phyloP scores from a whole-genome alignment of 495 filamentous ascomycete genomes.

The Apiosordaria backusii region DNA sequence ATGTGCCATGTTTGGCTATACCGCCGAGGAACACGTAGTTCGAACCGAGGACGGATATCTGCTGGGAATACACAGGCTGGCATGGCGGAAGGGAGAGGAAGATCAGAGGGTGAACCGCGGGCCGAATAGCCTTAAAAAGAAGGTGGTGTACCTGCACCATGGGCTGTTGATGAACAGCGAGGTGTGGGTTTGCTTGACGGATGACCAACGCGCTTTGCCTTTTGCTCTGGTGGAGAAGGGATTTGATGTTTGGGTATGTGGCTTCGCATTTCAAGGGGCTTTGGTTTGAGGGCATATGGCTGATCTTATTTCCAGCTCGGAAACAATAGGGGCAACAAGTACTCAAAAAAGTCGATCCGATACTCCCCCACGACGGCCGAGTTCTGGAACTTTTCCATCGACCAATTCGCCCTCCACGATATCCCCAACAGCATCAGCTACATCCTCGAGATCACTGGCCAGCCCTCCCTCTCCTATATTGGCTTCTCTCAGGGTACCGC shows the following conservation, averaged over 20 bases:
- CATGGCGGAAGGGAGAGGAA: slow-evolving; percentile 78
- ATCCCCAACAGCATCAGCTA: slow-evolving; percentile 93
- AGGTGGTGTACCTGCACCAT: slow-evolving; percentile 92
- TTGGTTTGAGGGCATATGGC: not conserved
- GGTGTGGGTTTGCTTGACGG: slow-evolving; percentile 92
- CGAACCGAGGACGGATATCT: slow-evolving; percentile 94
- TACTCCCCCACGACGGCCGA: slow-evolving; percentile 66
- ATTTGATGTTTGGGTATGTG: slow-evolving; percentile 89
- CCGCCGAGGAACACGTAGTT: slow-evolving; percentile 91
- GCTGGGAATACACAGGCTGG: slow-evolving; percentile 82
- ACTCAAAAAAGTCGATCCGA: slow-evolving; percentile 85
- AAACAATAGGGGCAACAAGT: slow-evolving; percentile 98
- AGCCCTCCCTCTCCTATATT: slow-evolving; percentile 87
- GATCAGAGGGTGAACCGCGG: slow-evolving; percentile 68
- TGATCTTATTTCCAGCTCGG: slow-evolving; percentile 58
- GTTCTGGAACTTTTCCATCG: slow-evolving; percentile 98
- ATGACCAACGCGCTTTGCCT: slow-evolving; percentile 77
- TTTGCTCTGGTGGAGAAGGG: slow-evolving; percentile 88
- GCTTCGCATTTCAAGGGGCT: not conserved
- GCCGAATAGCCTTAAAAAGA: slow-evolving; percentile 66
- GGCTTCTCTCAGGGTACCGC: slow-evolving; percentile 97
- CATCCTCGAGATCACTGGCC: slow-evolving; percentile 76
- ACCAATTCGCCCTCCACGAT: slow-evolving; percentile 96
- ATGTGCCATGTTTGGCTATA: slow-evolving; percentile 82
- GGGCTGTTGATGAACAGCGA: slow-evolving; percentile 98